Evolutionary conservation across 148 eudicot species (phyloP).

Genomic region (Salicornia ramosissima): DNA sequence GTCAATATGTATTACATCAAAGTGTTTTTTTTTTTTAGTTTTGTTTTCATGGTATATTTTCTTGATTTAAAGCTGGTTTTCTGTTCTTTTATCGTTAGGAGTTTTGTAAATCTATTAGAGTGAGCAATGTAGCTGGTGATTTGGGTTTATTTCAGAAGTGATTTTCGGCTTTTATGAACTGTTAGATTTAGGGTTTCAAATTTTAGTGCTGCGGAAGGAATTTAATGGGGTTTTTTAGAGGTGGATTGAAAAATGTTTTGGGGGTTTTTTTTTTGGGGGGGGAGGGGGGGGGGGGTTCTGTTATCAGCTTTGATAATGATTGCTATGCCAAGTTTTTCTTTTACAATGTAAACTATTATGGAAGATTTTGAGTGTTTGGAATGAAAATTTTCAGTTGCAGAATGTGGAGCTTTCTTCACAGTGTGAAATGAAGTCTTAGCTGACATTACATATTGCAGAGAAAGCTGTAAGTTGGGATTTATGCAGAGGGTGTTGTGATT

Average conservation of each 20-base stretch:
- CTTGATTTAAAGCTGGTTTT: conserved; percentile 5
- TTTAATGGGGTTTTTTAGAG: not conserved
- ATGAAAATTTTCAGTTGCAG: not conserved
- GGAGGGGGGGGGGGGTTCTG: not conserved
- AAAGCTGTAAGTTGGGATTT: conserved; percentile 6
- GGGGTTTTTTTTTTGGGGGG: too few species aligned
- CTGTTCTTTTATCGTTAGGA: not conserved
- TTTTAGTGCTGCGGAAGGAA: not conserved
- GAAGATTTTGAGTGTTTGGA: not conserved
- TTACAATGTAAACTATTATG: not conserved
- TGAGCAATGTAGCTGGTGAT: conserved; percentile 17
- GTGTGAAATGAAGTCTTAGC: conserved; percentile 6
- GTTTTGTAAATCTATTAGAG: too few species aligned
- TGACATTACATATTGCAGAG: conserved; percentile 25
- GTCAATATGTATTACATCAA: not conserved
- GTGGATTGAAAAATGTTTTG: conserved; percentile 5
- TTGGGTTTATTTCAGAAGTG: not conserved
- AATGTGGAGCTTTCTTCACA: not conserved
- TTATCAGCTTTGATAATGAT: not conserved
- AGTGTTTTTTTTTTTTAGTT: not conserved
- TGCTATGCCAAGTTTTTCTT: not conserved
- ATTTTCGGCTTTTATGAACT: not conserved
- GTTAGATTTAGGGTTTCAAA: conserved; percentile 23
- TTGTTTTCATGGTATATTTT: not conserved
- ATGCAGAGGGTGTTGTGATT: conserved; percentile 20